A percentile compares a stretch with the other conserved stretches of the same genome.
Evolutionary conservation across 2,329 filamentous ascomycete genomes (phyloP).

Genomic region (Dactylellina leptospora): DNA sequence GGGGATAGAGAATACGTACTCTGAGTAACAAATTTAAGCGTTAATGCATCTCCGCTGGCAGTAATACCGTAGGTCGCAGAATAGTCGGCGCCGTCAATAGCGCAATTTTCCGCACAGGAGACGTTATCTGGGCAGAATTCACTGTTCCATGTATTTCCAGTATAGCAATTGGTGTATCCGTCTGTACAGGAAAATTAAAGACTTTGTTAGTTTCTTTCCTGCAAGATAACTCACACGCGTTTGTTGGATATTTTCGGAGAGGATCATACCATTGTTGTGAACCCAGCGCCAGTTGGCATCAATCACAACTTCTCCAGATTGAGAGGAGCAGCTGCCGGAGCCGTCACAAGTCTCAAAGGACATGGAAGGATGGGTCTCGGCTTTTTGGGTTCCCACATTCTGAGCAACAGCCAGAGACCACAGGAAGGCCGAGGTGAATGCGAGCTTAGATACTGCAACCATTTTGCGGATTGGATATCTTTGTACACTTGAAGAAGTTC

Average conservation of each 20-base stretch:
- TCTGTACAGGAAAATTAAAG: slow-evolving; percentile 1
- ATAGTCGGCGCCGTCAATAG: slow-evolving; percentile 67
- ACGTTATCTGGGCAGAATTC: slow-evolving; percentile 62
- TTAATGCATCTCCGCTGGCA: slow-evolving; percentile 65
- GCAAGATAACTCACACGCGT: too few relatives aligned
- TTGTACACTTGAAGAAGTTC: neutral
- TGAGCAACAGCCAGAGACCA: slow-evolving; percentile 61
- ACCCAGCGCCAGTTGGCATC: slow-evolving; percentile 67
- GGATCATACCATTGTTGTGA: slow-evolving; percentile 60
- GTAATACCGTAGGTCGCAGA: slow-evolving; percentile 66
- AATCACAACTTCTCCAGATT: slow-evolving; percentile 66
- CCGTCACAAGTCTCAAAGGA: slow-evolving; percentile 66
- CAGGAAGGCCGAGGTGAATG: slow-evolving; percentile 41
- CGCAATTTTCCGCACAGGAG: slow-evolving; percentile 65
- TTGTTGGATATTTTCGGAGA: slow-evolving; percentile 12
- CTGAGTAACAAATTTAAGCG: slow-evolving; percentile 69
- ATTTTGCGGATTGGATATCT: slow-evolving; percentile 20
- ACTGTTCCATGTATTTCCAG: slow-evolving; percentile 61
- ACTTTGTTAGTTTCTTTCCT: neutral
- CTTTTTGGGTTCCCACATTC: slow-evolving; percentile 63
- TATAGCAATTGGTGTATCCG: slow-evolving; percentile 65
- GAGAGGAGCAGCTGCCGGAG: slow-evolving; percentile 66
- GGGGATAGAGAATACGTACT: slow-evolving; percentile 58
- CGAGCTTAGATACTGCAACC: slow-evolving; percentile 40
- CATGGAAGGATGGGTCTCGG: slow-evolving; percentile 66